phyloP scores from a whole-genome alignment of 116 monocot genomes.

The Iris pallida region DNA sequence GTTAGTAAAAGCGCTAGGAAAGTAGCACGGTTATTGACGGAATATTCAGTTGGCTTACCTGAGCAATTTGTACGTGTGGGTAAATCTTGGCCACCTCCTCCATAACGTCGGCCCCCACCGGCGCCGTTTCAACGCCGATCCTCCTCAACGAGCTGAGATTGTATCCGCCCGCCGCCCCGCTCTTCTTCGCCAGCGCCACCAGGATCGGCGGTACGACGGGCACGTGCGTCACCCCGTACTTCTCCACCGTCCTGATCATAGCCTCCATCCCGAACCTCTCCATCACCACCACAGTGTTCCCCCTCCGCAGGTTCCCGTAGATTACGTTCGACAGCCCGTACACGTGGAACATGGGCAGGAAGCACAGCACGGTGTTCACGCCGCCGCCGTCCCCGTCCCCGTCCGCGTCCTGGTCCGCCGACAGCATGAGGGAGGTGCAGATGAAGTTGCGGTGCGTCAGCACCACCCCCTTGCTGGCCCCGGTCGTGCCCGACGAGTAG shows the following conservation, averaged over 20 bases:
- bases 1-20: no score
- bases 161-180: slow-evolving; percentile 14
- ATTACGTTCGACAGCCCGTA: slow-evolving; percentile 42
- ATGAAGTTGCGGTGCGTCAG: slow-evolving; percentile 67
- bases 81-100: slow-evolving; percentile 20
- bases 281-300: slow-evolving; percentile 43
- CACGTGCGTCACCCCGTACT: slow-evolving; percentile 28
- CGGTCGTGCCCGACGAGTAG: slow-evolving; percentile 85
- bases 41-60: no score
- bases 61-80: no score
- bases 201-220: slow-evolving; percentile 44
- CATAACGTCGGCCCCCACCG: slow-evolving; percentile 43
- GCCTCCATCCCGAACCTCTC: slow-evolving; percentile 37
- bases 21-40: no score
- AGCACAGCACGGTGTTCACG: slow-evolving; percentile 36
- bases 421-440: slow-evolving; percentile 17
- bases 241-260: slow-evolving; percentile 28
- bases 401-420: slow-evolving; percentile 15
- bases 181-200: slow-evolving; percentile 50
- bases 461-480: slow-evolving; percentile 66
- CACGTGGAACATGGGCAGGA: slow-evolving; percentile 75
- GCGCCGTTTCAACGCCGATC: slow-evolving; percentile 41
- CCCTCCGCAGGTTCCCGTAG: slow-evolving; percentile 29
- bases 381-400: no score
- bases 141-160: slow-evolving; percentile 35